phyloP scores from a whole-genome alignment of 768 basidiomycete species.

The Leccinum longicurvipes region DNA sequence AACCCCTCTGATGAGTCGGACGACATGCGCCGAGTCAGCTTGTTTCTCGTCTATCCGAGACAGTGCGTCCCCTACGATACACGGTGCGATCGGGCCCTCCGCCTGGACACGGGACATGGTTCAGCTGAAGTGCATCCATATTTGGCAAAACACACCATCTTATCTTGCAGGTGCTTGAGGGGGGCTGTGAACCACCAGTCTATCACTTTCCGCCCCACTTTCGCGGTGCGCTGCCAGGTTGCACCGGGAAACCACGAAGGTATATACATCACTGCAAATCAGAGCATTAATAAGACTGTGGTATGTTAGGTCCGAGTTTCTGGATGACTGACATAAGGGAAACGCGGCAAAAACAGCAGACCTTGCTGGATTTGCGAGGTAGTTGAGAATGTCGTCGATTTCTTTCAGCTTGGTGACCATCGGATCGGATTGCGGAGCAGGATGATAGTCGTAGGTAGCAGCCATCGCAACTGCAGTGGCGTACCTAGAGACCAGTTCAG shows the following conservation, averaged over 20 bases:
- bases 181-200: slow-evolving; percentile 5
- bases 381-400: neutral
- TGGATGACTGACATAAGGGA: slow-evolving; percentile 2
- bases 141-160: neutral
- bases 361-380: neutral
- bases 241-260: slow-evolving; percentile 8
- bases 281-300: neutral
- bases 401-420: slow-evolving; percentile 7
- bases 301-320: neutral
- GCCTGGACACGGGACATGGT: neutral
- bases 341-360: slow-evolving; percentile 4
- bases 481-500: neutral
- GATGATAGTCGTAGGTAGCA: slow-evolving; percentile 10
- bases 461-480: slow-evolving; percentile 11
- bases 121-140: neutral
- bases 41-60: neutral
- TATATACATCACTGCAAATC: slow-evolving; percentile 3
- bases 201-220: neutral
- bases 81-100: neutral
- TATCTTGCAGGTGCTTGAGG: neutral
- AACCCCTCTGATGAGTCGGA: slow-evolving; percentile 2
- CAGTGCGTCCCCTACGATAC: slow-evolving; percentile 7
- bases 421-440: slow-evolving; percentile 5
- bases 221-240: neutral
- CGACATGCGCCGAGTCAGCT: neutral